Conservation (phyloP, 2,329 filamentous ascomycete species). For the Xylariaceae sp. region DNA sequence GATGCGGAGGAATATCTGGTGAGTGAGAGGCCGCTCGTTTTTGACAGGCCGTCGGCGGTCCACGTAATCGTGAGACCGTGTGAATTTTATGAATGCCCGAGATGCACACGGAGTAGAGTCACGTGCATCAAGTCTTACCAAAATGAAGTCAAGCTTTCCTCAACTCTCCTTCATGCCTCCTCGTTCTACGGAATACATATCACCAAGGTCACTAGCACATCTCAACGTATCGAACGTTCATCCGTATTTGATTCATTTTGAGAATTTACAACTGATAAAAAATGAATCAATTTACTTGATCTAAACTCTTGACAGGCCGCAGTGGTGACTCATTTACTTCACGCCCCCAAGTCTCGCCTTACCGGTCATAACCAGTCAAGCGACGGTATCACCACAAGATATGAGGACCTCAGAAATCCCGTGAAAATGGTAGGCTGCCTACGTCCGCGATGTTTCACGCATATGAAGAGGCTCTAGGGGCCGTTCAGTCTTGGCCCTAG, state of each 20-base stretch:
- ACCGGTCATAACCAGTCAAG: not conserved
- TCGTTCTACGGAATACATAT: not conserved
- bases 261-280: not conserved
- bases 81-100: not conserved
- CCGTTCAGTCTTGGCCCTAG: not conserved
- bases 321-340: not conserved
- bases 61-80: not conserved
- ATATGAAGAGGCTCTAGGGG: not conserved
- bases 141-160: not conserved
- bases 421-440: slow-evolving; percentile 3
- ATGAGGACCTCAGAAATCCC: not conserved
- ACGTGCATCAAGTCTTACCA: not conserved
- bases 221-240: not conserved
- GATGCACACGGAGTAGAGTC: not conserved
- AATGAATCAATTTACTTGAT: not conserved
- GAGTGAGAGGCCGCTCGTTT: too few relatives aligned
- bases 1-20: not conserved
- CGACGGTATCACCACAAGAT: not conserved
- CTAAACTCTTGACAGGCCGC: not conserved
- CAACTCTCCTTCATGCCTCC: too few relatives aligned
- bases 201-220: not conserved
- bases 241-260: too few relatives aligned
- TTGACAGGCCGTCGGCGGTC: too few relatives aligned
- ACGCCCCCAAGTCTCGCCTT: not conserved
- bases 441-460: not conserved